phyloP scores from a whole-genome alignment of 306 rosid genomes.

The Malus fusca region DNA sequence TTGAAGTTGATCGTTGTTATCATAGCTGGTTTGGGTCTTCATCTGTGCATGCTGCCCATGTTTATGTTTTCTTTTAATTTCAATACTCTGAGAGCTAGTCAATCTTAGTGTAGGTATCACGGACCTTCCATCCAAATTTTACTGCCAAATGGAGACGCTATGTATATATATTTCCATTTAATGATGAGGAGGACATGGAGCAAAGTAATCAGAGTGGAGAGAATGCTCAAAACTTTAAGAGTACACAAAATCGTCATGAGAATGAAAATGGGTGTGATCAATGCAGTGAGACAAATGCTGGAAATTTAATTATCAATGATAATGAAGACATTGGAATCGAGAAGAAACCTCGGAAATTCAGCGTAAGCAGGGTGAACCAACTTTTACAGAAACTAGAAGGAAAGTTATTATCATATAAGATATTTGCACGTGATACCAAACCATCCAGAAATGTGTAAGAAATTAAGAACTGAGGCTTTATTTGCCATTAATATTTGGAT shows the following conservation, averaged over 20 bases:
- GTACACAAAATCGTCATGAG: conserved; percentile 20
- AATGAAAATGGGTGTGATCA: conserved; percentile 11
- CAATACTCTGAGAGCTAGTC: conserved; percentile 9
- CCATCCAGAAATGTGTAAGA: conserved; percentile 92
- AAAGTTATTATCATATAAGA: conserved; percentile 74
- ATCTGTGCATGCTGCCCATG: background rate
- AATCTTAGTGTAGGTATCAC: conserved; percentile 64
- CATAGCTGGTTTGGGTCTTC: background rate
- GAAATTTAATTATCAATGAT: conserved; percentile 6
- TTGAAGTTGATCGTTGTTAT: background rate
- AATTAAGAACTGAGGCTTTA: conserved; percentile 37
- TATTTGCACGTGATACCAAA: conserved; percentile 97
- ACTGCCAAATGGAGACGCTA: conserved; percentile 96
- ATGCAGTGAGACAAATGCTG: conserved; percentile 1
- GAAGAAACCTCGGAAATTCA: conserved; percentile 45
- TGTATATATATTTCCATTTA: conserved; percentile 76
- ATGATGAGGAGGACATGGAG: conserved; percentile 32
- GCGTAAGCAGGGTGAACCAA: conserved; percentile 55
- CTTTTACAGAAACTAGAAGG: conserved; percentile 77
- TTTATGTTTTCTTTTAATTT: background rate
- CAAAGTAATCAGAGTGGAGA: conserved; percentile 30
- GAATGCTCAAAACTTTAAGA: conserved; percentile 14
- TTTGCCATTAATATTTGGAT: conserved; percentile 4
- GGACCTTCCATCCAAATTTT: conserved; percentile 82
- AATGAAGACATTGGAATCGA: conserved; percentile 27